Conservation (phyloP, 768 basidiomycete genomes). For the Harrya chromipes region DNA sequence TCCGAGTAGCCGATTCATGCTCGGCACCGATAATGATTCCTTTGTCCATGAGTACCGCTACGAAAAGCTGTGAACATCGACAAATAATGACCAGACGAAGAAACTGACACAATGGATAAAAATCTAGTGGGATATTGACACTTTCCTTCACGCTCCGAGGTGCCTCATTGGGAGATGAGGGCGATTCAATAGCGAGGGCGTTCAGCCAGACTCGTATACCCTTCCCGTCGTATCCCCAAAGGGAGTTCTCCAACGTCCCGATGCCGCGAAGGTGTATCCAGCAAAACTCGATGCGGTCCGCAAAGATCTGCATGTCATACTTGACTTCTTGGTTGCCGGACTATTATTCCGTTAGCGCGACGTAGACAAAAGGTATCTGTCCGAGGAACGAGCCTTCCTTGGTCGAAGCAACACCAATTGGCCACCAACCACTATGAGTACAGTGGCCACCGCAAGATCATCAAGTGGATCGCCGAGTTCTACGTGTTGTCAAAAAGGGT, state of each 20-base stretch:
- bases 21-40: slow-evolving; percentile 97
- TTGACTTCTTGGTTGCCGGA: slow-evolving; percentile 85
- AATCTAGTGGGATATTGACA: slow-evolving; percentile 87
- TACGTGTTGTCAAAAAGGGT: slow-evolving; percentile 32
- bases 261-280: slow-evolving; percentile 98
- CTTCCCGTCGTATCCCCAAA: slow-evolving; percentile 95
- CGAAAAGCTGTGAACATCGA: slow-evolving; percentile 1
- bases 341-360: slow-evolving; percentile 36
- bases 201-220: slow-evolving; percentile 94
- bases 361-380: background rate
- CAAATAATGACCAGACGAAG: background rate
- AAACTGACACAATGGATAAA: slow-evolving; percentile 87
- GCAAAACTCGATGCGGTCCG: slow-evolving; percentile 96
- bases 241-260: slow-evolving; percentile 89
- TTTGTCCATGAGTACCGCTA: slow-evolving; percentile 98
- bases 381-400: slow-evolving; percentile 57
- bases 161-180: slow-evolving; percentile 35
- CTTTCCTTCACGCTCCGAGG: slow-evolving; percentile 79
- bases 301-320: slow-evolving; percentile 96
- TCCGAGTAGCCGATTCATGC: slow-evolving; percentile 73
- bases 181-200: slow-evolving; percentile 83
- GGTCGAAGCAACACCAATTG: slow-evolving; percentile 87
- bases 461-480: slow-evolving; percentile 93
- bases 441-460: slow-evolving; percentile 90
- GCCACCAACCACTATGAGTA: slow-evolving; percentile 93